Percentiles rank a stretch among this genome's conserved stretches.
Evolutionary conservation across 2,329 filamentous ascomycete species (phyloP).

Genomic region (Cryphonectria parasitica): DNA sequence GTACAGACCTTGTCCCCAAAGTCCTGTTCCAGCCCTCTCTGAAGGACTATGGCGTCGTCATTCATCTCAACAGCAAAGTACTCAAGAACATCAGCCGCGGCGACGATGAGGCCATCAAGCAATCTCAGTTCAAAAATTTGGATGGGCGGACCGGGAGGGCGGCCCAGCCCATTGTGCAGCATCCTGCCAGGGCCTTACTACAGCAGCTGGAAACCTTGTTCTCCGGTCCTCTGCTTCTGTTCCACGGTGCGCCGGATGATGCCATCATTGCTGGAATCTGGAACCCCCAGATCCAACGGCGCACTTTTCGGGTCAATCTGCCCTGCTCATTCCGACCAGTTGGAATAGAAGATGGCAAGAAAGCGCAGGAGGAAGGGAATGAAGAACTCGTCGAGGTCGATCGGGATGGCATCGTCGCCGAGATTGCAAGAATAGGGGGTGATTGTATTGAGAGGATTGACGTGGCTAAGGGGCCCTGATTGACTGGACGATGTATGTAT

Average conservation of each 20-base stretch:
- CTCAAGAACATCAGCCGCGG: constrained; percentile 46
- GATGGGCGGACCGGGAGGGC: constrained; percentile 57
- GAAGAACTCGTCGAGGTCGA: constrained; percentile 65
- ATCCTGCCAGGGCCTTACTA: constrained; percentile 67
- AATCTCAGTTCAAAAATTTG: constrained; percentile 78
- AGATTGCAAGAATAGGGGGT: constrained; percentile 71
- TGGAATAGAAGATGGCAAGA: constrained; percentile 33
- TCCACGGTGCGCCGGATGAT: constrained; percentile 67
- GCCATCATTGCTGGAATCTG: constrained; percentile 60
- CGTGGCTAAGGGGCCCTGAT: constrained; percentile 19
- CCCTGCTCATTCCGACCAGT: constrained; percentile 67
- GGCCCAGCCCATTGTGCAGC: constrained; percentile 55
- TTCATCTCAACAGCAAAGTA: constrained; percentile 67
- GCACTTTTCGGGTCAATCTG: constrained; percentile 72
- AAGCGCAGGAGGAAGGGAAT: constrained; percentile 46
- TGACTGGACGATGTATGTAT: background rate
- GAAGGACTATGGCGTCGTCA: constrained; percentile 82
- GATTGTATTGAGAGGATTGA: constrained; percentile 72
- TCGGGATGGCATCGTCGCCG: constrained; percentile 67
- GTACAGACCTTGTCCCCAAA: constrained; percentile 56
- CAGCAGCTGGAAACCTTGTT: constrained; percentile 71
- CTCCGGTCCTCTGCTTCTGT: constrained; percentile 74
- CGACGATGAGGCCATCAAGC: constrained; percentile 39
- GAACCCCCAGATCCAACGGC: constrained; percentile 57
- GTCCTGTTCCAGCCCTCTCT: constrained; percentile 74